phyloP scores from a whole-genome alignment of 768 basidiomycete genomes.

The Psilocybe tampanensis region DNA sequence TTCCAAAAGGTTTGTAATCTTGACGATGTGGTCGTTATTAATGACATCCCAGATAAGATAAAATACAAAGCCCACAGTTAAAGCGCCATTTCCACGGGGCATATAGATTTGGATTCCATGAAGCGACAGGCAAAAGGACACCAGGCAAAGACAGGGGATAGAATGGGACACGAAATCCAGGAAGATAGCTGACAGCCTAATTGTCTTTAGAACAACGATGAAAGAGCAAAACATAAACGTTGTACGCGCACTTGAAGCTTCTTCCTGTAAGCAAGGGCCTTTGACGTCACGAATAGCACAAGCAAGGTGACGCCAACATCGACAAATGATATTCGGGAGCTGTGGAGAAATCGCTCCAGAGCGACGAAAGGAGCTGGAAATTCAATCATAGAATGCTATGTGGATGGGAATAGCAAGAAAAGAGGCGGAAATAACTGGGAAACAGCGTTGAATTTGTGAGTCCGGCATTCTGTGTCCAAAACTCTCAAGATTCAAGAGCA shows the following conservation, averaged over 20 bases:
- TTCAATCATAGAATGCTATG: background rate
- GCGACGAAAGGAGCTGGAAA: background rate
- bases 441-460: background rate
- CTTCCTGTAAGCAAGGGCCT: background rate
- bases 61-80: constrained; percentile 26
- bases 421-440: too few relatives aligned
- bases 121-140: constrained; percentile 36
- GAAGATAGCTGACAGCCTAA: constrained; percentile 38
- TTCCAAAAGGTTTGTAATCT: constrained; percentile 40
- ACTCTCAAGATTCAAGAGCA: too few relatives aligned
- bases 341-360: background rate
- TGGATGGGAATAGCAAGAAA: too few relatives aligned
- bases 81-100: constrained; percentile 40
- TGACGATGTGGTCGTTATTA: background rate
- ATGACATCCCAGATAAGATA: too few relatives aligned
- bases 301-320: background rate
- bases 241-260: background rate
- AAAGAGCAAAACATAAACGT: too few relatives aligned
- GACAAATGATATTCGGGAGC: background rate
- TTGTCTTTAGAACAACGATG: background rate
- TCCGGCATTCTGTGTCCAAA: too few relatives aligned
- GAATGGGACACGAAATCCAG: constrained; percentile 44
- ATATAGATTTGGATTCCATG: constrained; percentile 44
- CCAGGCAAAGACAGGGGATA: constrained; percentile 41
- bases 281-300: background rate